These are phyloP conservation scores for Sporothrix pseudoabietina DNA, from an alignment of 2,329 filamentous ascomycete genomes.

Conservation along the genomic window DNA sequence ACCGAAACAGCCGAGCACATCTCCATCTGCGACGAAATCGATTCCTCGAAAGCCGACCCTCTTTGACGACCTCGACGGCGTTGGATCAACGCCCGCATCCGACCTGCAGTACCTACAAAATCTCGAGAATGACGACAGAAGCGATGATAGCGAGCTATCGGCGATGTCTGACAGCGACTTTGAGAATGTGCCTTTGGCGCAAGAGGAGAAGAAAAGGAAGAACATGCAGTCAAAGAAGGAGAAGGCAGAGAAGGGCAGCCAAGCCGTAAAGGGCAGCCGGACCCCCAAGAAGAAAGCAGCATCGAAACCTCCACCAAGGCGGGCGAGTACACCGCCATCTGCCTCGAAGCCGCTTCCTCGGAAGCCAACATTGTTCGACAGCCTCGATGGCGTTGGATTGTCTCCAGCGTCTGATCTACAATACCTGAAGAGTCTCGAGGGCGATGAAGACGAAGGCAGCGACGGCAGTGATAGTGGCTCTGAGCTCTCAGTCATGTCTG, in stretches of 20 bases:
- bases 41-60: constrained; percentile 57
- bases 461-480: constrained; percentile 50
- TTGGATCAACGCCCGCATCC: constrained; percentile 48
- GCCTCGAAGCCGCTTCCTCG: constrained; percentile 43
- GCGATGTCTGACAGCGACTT: constrained; percentile 62
- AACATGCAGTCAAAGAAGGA: constrained; percentile 34
- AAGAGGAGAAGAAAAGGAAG: constrained; percentile 44
- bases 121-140: not conserved
- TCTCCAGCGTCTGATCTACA: constrained; percentile 48
- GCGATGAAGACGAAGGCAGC: constrained; percentile 4
- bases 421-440: constrained; percentile 36
- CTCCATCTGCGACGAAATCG: constrained; percentile 25
- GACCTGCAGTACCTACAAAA: constrained; percentile 43
- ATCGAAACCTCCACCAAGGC: not conserved
- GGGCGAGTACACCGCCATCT: not conserved
- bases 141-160: constrained; percentile 50
- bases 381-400: constrained; percentile 56
- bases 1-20: not conserved
- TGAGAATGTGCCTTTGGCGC: constrained; percentile 49
- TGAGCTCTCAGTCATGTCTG: constrained; percentile 57
- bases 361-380: constrained; percentile 63
- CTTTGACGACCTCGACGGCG: constrained; percentile 64
- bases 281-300: not conserved
- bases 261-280: not conserved
- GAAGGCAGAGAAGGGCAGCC: not conserved